Percentiles rank a stretch among this genome's conserved stretches.
These are phyloP conservation scores for Trifolium pratense DNA, from an alignment of 306 rosid species.

Conservation along the genomic window DNA sequence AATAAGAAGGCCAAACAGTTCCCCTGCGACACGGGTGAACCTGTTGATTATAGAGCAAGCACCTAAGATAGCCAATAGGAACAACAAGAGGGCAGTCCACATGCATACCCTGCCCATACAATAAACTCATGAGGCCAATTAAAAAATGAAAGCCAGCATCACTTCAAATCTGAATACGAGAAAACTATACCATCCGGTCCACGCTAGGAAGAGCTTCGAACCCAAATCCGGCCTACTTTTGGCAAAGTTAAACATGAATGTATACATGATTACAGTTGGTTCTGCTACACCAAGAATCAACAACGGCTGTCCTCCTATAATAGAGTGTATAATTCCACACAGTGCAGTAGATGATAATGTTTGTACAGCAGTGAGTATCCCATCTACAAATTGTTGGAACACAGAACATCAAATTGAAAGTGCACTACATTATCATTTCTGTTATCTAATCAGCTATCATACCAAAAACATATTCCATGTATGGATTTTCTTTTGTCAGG, in stretches of 20 bases:
- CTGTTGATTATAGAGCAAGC: conserved; percentile 84
- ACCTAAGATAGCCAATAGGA: conserved; percentile 75
- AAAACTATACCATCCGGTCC: conserved; percentile 75
- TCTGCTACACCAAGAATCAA: conserved; percentile 87
- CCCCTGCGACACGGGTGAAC: conserved; percentile 82
- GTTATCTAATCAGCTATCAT: conserved; percentile 1
- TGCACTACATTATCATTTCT: neutral
- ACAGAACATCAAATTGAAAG: conserved; percentile 34
- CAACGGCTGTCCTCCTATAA: conserved; percentile 84
- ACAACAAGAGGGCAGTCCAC: conserved; percentile 76
- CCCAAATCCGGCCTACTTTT: conserved; percentile 78
- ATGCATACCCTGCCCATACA: conserved; percentile 68
- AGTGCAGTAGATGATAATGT: conserved; percentile 80
- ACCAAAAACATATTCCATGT: neutral
- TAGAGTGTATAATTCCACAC: conserved; percentile 84
- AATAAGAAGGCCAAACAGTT: conserved; percentile 84
- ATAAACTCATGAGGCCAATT: conserved; percentile 25
- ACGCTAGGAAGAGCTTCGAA: conserved; percentile 75
- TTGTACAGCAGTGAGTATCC: conserved; percentile 83
- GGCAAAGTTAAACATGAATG: conserved; percentile 81
- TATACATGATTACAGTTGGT: conserved; percentile 88
- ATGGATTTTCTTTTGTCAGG: neutral
- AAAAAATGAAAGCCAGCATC: neutral
- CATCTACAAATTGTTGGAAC: conserved; percentile 55
- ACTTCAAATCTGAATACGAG: conserved; percentile 21